Percentiles rank a stretch among this genome's conserved stretches.
Evolutionary conservation across 768 basidiomycete genomes (phyloP).

Genomic region (Dentipellis sp.): DNA sequence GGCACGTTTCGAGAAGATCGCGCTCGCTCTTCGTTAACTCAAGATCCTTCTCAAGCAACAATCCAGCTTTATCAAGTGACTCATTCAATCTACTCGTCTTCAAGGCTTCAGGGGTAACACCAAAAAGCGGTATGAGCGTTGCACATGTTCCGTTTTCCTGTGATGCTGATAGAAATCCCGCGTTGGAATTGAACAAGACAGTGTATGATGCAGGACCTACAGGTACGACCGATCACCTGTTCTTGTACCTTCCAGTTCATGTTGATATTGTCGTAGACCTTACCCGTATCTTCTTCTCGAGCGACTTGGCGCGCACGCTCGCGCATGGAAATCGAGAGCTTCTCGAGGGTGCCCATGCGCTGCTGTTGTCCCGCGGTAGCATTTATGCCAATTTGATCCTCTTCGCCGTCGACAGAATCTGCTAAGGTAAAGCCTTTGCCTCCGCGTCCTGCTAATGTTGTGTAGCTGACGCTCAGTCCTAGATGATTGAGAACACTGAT

Average conservation of each 20-base stretch:
- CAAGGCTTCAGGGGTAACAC: conserved; percentile 20
- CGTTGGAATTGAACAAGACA: background rate
- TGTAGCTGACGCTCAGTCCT: conserved; percentile 17
- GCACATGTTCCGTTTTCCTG: conserved; percentile 30
- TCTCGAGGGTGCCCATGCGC: conserved; percentile 6
- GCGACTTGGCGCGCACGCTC: conserved; percentile 15
- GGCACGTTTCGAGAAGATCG: background rate
- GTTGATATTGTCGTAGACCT: conserved; percentile 32
- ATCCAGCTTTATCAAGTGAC: conserved; percentile 17
- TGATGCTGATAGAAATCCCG: conserved; percentile 16
- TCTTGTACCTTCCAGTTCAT: conserved; percentile 20
- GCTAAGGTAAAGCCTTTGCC: too few relatives aligned
- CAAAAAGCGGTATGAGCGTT: conserved; percentile 21
- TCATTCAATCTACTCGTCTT: conserved; percentile 13
- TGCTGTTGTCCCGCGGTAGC: too few relatives aligned
- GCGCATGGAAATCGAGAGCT: conserved; percentile 17
- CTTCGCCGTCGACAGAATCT: too few relatives aligned
- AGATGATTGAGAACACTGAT: conserved; percentile 4
- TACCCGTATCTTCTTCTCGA: conserved; percentile 9
- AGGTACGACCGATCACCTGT: conserved; percentile 23
- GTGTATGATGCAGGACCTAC: conserved; percentile 7
- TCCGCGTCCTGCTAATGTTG: conserved; percentile 3
- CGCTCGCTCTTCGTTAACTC: conserved; percentile 12
- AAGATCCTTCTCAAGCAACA: conserved; percentile 20
- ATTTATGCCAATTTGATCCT: too few relatives aligned